Evolutionary conservation across 306 rosid species (phyloP).

Genomic region (Datisca glomerata): DNA sequence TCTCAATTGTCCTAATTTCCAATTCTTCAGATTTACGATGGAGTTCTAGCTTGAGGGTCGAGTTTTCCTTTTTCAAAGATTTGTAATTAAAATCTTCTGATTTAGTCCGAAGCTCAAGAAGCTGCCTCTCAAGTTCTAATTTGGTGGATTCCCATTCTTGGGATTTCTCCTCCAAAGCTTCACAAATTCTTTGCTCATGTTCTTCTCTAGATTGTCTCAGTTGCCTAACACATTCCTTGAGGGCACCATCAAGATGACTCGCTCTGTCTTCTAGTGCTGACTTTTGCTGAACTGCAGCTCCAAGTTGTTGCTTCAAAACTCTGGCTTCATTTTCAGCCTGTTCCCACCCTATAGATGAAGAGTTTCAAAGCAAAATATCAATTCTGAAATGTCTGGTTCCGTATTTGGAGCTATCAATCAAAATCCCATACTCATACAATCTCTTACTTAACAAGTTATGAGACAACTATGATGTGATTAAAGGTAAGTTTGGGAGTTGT

Average conservation of each 20-base stretch:
- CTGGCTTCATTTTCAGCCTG: slow-evolving; percentile 82
- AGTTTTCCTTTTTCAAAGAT: slow-evolving; percentile 62
- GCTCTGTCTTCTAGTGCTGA: slow-evolving; percentile 59
- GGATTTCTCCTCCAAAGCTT: slow-evolving; percentile 45
- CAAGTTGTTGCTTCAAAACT: slow-evolving; percentile 60
- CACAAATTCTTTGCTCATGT: slow-evolving; percentile 53
- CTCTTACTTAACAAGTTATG: too few relatives aligned
- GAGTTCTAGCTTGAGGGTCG: slow-evolving; percentile 53
- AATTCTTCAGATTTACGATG: slow-evolving; percentile 59
- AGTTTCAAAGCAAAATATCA: background rate
- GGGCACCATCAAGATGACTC: slow-evolving; percentile 87
- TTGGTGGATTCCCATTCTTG: slow-evolving; percentile 59
- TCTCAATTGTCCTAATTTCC: slow-evolving; percentile 67
- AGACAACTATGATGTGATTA: background rate
- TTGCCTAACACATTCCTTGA: slow-evolving; percentile 94
- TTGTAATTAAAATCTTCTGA: slow-evolving; percentile 29
- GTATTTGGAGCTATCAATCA: background rate
- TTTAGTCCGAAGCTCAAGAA: slow-evolving; percentile 51
- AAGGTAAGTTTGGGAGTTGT: background rate
- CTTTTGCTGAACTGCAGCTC: slow-evolving; percentile 42
- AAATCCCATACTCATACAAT: background rate
- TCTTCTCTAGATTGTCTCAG: slow-evolving; percentile 87
- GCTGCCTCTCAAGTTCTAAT: slow-evolving; percentile 53
- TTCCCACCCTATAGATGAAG: slow-evolving; percentile 64
- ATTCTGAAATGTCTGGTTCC: background rate